Base-by-base conservation (phyloP, 257 asterid species). In the Primulina tabacum region DNA sequence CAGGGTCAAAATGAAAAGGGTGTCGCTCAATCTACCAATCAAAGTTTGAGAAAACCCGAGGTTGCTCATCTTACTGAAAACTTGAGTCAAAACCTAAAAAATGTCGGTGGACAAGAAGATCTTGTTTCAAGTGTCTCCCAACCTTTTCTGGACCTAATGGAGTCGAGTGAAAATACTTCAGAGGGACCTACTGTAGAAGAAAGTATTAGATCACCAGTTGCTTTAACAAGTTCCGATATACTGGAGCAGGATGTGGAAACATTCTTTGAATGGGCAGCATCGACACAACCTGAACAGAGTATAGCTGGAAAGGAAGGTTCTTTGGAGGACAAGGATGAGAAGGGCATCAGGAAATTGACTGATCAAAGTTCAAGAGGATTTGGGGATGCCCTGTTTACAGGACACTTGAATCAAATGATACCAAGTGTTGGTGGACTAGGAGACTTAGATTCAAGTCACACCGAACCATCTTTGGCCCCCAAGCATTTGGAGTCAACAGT, bases 1-100 rank as follows among this genome's bases (percentile, higher is more conserved):
- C 79, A 78, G 61, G 78, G 71, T 43, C 56, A 35, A 69, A 74
- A 21, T 21, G 68, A 81, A 57, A 76, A 76, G 33, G 65, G 50
- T 68, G 73, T 57, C 57, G 16, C 69, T 14, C 72, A 67, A 68
- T 64, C 75, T 70, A 77, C 71, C 34, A 81, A 73, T 26, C 43
- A 73, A 37, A 60, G 58, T 32, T 70, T 73, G 50, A 67, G 63
- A 72, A 62, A 74, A 63, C 60, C 2, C 2, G 65, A 63, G 70
- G 65, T 75, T 72, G 73, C 57, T 9, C 24, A 69, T 79, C 34
- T 66, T 55, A 64, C 70, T 18, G 73, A 24, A 70, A 60, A 40
- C 55, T 40, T 59, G 50, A 81, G 73, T 58, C 75, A 76, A 50
- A 56, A 67, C 76, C 71, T 67, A 60, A 62, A 67, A 20, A 68